Conservation (phyloP, 257 asterid genomes). For the Sherardia arvensis region DNA sequence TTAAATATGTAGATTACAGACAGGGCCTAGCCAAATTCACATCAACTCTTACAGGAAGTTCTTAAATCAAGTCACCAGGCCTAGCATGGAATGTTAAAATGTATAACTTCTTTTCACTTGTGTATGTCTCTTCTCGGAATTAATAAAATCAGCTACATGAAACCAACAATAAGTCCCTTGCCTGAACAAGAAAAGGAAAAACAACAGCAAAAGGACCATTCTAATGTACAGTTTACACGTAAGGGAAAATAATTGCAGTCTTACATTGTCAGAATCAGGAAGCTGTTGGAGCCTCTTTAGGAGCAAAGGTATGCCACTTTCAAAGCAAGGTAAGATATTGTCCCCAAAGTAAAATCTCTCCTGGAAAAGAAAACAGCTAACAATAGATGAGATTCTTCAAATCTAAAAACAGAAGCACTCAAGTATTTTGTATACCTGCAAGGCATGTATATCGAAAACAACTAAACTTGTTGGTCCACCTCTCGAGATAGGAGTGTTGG, state of each 20-base stretch:
- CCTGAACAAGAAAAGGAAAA: not conserved
- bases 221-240: not conserved
- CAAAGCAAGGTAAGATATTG: conserved; percentile 85
- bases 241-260: conserved; percentile 11
- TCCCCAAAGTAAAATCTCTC: conserved; percentile 98
- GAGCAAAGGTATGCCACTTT: conserved; percentile 94
- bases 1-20: not conserved
- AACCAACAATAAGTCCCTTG: not conserved
- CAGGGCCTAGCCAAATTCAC: not conserved
- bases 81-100: not conserved
- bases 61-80: not conserved
- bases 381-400: conserved; percentile 2
- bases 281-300: conserved; percentile 81
- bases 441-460: conserved; percentile 92
- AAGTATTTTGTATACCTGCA: conserved; percentile 62
- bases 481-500: conserved; percentile 73
- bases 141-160: not conserved
- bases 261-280: conserved; percentile 94
- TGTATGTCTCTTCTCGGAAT: not conserved
- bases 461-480: conserved; percentile 98
- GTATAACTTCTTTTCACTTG: not conserved
- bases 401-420: conserved; percentile 3
- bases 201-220: not conserved
- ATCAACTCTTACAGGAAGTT: not conserved
- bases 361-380: conserved; percentile 29